Conservation (phyloP, 768 basidiomycete genomes). For the Tricholoma hemisulphureum region DNA sequence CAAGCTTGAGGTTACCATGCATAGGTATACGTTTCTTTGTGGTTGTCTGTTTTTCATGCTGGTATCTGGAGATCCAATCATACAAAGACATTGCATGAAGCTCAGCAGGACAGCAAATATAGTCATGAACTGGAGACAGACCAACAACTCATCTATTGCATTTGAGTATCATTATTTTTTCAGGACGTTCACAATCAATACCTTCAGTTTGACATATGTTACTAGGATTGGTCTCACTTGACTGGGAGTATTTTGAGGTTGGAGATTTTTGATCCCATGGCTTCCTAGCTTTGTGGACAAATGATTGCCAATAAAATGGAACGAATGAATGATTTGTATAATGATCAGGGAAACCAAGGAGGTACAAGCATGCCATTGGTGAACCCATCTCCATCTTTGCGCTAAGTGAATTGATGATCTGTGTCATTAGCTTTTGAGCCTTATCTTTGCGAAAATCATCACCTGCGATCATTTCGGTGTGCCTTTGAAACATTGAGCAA, state of each 20-base stretch:
- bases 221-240: no score
- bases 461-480: constrained; percentile 21
- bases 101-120: constrained; percentile 20
- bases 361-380: constrained; percentile 35
- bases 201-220: no score
- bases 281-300: constrained; percentile 21
- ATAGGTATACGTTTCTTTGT: no score
- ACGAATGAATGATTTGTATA: constrained; percentile 37
- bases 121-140: no score
- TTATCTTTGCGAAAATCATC: background rate
- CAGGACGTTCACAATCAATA: constrained; percentile 5
- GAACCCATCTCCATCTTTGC: constrained; percentile 37
- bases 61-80: constrained; percentile 22
- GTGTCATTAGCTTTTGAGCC: constrained; percentile 26
- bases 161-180: constrained; percentile 19
- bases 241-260: no score
- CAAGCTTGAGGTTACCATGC: no score
- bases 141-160: constrained; percentile 16
- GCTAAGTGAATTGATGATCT: constrained; percentile 35
- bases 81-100: constrained; percentile 22
- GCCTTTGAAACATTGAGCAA: constrained; percentile 21
- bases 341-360: constrained; percentile 36
- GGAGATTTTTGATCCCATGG: constrained; percentile 7
- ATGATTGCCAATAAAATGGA: constrained; percentile 32
- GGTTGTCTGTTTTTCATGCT: constrained; percentile 2